Conservation (phyloP, 768 basidiomycete genomes). For the Rhizopogon vinicolor region DNA sequence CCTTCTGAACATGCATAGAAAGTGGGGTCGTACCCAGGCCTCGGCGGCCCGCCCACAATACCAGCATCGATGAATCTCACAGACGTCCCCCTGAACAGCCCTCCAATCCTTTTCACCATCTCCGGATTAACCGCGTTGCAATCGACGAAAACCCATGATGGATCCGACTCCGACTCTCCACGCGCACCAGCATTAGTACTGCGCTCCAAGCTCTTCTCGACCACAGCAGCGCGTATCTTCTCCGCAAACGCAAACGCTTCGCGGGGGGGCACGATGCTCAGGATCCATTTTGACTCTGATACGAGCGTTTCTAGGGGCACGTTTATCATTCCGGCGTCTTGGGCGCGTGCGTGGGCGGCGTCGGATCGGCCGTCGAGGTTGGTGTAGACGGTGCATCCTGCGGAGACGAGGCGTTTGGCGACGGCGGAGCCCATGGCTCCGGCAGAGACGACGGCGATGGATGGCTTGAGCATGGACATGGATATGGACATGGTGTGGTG, state of each 20-base stretch:
- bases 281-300: constrained; percentile 33
- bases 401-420: constrained; percentile 36
- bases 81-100: constrained; percentile 30
- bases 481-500: background rate
- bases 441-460: constrained; percentile 44
- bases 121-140: constrained; percentile 54
- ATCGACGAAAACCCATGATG: constrained; percentile 38
- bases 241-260: constrained; percentile 39
- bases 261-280: constrained; percentile 53
- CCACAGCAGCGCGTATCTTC: background rate
- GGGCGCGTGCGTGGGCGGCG: constrained; percentile 39
- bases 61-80: constrained; percentile 46
- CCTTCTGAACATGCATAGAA: constrained; percentile 44
- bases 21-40: constrained; percentile 40
- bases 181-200: background rate
- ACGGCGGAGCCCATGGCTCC: constrained; percentile 59
- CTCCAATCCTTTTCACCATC: constrained; percentile 40
- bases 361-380: constrained; percentile 47
- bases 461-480: constrained; percentile 12
- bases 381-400: constrained; percentile 47
- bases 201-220: background rate
- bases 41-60: constrained; percentile 53
- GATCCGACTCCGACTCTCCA: background rate
- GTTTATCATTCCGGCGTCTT: constrained; percentile 44
- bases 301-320: constrained; percentile 28